Percentiles rank a stretch among this genome's conserved stretches.
Evolutionary conservation across 345 rosid genomes (phyloP).

Genomic region (Sisymbrium altissimum): DNA sequence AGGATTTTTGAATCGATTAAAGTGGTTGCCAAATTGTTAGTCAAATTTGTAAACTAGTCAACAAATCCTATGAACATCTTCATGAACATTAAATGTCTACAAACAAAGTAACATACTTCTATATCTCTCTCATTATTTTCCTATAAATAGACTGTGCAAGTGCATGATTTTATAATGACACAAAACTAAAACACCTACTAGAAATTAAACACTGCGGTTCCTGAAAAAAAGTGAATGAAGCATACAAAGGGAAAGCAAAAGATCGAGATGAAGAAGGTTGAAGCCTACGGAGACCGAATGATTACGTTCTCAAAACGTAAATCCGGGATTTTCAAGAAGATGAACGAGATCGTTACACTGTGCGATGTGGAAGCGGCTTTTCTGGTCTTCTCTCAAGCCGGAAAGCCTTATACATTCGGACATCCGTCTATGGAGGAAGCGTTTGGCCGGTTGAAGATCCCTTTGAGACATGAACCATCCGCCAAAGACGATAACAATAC

Average conservation of each 20-base stretch:
- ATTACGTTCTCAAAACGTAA: slow-evolving; percentile 44
- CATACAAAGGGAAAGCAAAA: slow-evolving; percentile 29
- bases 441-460: slow-evolving; percentile 4
- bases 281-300: slow-evolving; percentile 24
- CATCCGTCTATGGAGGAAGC: slow-evolving; percentile 36
- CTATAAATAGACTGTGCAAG: background rate
- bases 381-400: slow-evolving; percentile 35
- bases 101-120: background rate
- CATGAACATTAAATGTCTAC: background rate
- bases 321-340: slow-evolving; percentile 40
- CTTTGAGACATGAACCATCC: background rate
- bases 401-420: slow-evolving; percentile 38
- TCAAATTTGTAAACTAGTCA: slow-evolving; percentile 1
- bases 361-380: slow-evolving; percentile 30
- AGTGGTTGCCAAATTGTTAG: background rate
- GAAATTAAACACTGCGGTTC: too few relatives aligned
- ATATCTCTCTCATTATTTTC: background rate
- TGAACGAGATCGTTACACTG: slow-evolving; percentile 37
- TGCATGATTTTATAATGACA: background rate
- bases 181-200: background rate
- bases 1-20: background rate
- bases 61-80: background rate
- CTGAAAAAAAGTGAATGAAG: slow-evolving; percentile 5
- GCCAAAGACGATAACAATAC: background rate
- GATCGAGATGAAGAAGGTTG: slow-evolving; percentile 33